Evolutionary conservation across 257 asterid genomes (phyloP), one percentile per base, ranked within the genome.

Genomic region (Solanum sitiens): DNA sequence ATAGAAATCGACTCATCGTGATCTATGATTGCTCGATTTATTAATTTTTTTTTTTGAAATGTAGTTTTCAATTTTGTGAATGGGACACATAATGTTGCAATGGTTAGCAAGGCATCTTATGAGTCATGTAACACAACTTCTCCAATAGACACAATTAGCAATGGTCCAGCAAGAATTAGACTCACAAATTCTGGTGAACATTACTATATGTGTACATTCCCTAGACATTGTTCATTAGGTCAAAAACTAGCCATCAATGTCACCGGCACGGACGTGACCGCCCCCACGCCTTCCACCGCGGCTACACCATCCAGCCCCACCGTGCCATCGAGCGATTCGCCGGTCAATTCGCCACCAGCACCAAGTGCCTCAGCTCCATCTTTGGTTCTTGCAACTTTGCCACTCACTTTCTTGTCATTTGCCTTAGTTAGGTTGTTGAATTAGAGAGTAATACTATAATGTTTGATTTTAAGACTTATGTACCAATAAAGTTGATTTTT

Each of bases 171-270:
- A 47, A 95, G 94, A 86, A 89, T 95, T 83, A 72, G 89, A 59
- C 95, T 96, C 71, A 86, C 90, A 20, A 85, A 90, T 25, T 40
- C 94, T 56, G 98, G 98, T 61, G 93, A 95, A 77, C 95, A 96
- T 77, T 92, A 86, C 92, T 96, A 92, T 86, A 89, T 91, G n/a
- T 95, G 98, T 91, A 92, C 96, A 37, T 61, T 93, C 87, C 75
- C 91, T 12, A 84, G 44, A 20, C 98, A 96, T 88, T 96, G 98
- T 87, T 80, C 93, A 47, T 35, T 73, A 0, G 98, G 98, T 35
- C 96, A 94, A 84, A 94, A 87, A 90, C 91, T 95, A 76, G 94
- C 96, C 65, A 92, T 95, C 91, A 95, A 93, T 40, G 98, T 96
- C 89, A 90, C 93, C 20, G 91, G 89, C 61, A 83, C 87, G 33